Conservation (phyloP, 306 rosid genomes). For the Macrotyloma uniflorum region DNA sequence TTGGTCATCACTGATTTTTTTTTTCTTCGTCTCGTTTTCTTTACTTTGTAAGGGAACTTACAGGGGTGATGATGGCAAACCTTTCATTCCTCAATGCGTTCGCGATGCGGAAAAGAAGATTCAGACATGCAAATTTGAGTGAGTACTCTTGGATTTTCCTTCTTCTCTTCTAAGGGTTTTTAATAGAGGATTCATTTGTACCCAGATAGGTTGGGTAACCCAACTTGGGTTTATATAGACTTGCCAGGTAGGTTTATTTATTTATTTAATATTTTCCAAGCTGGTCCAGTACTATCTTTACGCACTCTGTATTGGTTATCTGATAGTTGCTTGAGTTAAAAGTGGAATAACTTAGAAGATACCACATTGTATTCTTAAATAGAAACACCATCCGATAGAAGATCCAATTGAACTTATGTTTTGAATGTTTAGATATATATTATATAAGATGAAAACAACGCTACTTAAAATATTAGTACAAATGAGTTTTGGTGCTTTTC, state of each 20-base stretch:
- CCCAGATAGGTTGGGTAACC: too few species aligned
- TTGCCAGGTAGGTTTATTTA: too few species aligned
- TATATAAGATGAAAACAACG: background rate
- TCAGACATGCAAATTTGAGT: constrained; percentile 60
- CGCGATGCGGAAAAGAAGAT: constrained; percentile 72
- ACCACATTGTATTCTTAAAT: background rate
- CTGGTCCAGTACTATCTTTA: background rate
- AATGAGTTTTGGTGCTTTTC: background rate
- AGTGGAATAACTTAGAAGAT: background rate
- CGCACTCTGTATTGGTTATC: background rate
- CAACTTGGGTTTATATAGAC: too few species aligned
- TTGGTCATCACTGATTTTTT: background rate
- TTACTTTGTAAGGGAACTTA: constrained; percentile 68
- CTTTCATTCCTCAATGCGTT: constrained; percentile 74
- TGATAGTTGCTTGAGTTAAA: background rate
- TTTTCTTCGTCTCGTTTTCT: background rate
- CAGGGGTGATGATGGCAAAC: constrained; percentile 80
- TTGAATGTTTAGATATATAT: background rate
- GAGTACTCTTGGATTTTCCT: constrained; percentile 21
- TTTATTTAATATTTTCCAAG: background rate
- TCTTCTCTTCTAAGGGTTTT: background rate
- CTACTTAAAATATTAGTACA: background rate
- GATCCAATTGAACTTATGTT: background rate
- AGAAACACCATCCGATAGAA: background rate
- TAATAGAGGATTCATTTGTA: too few species aligned